A percentile compares a stretch with the other conserved stretches of the same genome.
phyloP scores from a whole-genome alignment of 495 filamentous ascomycete species.

The Daldinia bambusicola region DNA sequence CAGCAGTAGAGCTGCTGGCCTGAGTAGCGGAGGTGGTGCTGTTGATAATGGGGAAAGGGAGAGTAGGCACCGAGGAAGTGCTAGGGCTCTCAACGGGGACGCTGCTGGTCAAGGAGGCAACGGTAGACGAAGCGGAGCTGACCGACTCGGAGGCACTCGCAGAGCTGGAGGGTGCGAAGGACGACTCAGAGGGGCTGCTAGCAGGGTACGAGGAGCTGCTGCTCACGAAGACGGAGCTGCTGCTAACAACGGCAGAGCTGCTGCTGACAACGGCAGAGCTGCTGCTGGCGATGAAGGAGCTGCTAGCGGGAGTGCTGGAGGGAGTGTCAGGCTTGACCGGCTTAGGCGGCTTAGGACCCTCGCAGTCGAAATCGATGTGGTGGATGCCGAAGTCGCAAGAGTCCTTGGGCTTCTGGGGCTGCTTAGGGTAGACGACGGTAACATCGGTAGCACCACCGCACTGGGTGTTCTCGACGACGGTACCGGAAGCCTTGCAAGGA shows the following conservation, averaged over 20 bases:
- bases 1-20: slow-evolving; percentile 44
- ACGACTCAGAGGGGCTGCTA: slow-evolving; percentile 21
- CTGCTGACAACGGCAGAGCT: slow-evolving; percentile 32
- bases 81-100: slow-evolving; percentile 24
- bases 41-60: slow-evolving; percentile 32
- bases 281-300: slow-evolving; percentile 35
- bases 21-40: slow-evolving; percentile 41
- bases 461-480: slow-evolving; percentile 79
- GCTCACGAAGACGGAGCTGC: not conserved
- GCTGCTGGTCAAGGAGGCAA: slow-evolving; percentile 4
- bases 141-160: slow-evolving; percentile 19
- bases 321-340: slow-evolving; percentile 50
- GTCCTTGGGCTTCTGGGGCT: slow-evolving; percentile 61
- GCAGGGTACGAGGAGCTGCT: slow-evolving; percentile 18
- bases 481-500: slow-evolving; percentile 70
- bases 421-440: slow-evolving; percentile 73
- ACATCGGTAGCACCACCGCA: slow-evolving; percentile 90
- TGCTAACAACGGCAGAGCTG: not conserved
- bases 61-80: slow-evolving; percentile 31
- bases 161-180: slow-evolving; percentile 27
- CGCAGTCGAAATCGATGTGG: slow-evolving; percentile 84
- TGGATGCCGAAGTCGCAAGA: slow-evolving; percentile 78
- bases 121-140: slow-evolving; percentile 20
- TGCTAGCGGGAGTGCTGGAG: slow-evolving; percentile 47
- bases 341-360: slow-evolving; percentile 58